phyloP scores from a whole-genome alignment of 306 rosid species.

The Quercus alba region DNA sequence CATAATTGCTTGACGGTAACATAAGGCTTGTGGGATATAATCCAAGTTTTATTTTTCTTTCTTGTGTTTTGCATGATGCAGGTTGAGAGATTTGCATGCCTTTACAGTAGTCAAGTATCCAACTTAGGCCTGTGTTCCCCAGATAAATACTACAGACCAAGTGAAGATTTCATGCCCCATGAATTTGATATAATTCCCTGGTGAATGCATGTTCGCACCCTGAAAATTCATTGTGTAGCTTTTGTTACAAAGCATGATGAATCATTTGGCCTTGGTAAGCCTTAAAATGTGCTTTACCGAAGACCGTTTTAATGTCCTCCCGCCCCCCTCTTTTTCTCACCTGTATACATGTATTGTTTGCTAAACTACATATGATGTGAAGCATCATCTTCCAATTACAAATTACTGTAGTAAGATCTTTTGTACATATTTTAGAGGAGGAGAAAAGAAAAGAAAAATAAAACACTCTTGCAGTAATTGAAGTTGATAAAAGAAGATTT shows the following conservation, averaged over 20 bases:
- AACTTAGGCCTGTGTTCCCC: conserved; percentile 88
- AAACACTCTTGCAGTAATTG: too few species aligned
- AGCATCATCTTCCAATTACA: not conserved
- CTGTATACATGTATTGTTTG: not conserved
- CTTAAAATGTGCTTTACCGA: not conserved
- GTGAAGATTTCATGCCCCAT: conserved; percentile 96
- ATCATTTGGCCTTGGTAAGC: conserved; percentile 18
- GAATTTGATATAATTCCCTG: conserved; percentile 69
- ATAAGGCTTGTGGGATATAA: not conserved
- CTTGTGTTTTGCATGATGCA: conserved; percentile 25
- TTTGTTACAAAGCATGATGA: not conserved
- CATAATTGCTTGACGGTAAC: not conserved
- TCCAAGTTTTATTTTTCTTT: not conserved
- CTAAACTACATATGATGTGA: not conserved
- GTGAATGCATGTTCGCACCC: conserved; percentile 18
- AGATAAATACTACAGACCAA: conserved; percentile 88
- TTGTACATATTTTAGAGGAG: too few species aligned
- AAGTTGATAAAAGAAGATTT: too few species aligned
- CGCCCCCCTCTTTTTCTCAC: not conserved
- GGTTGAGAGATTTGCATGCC: conserved; percentile 99
- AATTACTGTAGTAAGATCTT: not conserved
- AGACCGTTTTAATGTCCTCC: not conserved
- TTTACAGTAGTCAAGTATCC: conserved; percentile 90
- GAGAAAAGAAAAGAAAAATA: too few species aligned
- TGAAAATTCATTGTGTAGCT: conserved; percentile 2